These are phyloP conservation scores for Turnera subulata DNA, from an alignment of 345 rosid species.

Conservation along the genomic window DNA sequence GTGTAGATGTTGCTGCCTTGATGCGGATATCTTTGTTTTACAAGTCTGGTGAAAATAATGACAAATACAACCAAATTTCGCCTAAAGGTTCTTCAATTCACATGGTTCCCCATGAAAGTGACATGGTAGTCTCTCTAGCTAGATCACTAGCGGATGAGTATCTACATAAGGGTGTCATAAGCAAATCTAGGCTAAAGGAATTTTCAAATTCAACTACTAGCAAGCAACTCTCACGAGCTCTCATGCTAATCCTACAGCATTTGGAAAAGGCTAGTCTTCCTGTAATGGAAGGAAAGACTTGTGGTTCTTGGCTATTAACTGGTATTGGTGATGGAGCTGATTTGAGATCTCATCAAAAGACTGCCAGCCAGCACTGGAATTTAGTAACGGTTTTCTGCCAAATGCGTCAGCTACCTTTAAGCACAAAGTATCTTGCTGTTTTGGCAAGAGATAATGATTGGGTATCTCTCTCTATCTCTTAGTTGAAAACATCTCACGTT, in stretches of 20 bases:
- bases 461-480: slow-evolving; percentile 43
- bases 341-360: slow-evolving; percentile 79
- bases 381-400: slow-evolving; percentile 83
- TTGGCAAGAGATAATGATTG: slow-evolving; percentile 98
- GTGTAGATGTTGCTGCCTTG: slow-evolving; percentile 72
- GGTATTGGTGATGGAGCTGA: slow-evolving; percentile 87
- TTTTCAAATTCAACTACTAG: slow-evolving; percentile 26
- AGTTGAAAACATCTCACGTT: no score
- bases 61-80: slow-evolving; percentile 43
- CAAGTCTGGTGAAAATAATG: slow-evolving; percentile 44
- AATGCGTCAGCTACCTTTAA: slow-evolving; percentile 85
- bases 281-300: slow-evolving; percentile 58
- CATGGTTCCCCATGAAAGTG: slow-evolving; percentile 46
- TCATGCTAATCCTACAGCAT: slow-evolving; percentile 74
- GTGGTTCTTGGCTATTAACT: slow-evolving; percentile 87
- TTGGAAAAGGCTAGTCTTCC: slow-evolving; percentile 97
- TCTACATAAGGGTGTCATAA: slow-evolving; percentile 43
- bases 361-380: slow-evolving; percentile 86
- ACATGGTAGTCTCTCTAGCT: slow-evolving; percentile 72
- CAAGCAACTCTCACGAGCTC: slow-evolving; percentile 50
- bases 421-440: slow-evolving; percentile 85
- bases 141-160: slow-evolving; percentile 84
- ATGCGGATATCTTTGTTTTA: slow-evolving; percentile 77
- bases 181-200: slow-evolving; percentile 40
- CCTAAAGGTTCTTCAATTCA: slow-evolving; percentile 60